Base-by-base conservation (phyloP, 1,284 basidiomycete species). In the Sporisorium exsertum region DNA sequence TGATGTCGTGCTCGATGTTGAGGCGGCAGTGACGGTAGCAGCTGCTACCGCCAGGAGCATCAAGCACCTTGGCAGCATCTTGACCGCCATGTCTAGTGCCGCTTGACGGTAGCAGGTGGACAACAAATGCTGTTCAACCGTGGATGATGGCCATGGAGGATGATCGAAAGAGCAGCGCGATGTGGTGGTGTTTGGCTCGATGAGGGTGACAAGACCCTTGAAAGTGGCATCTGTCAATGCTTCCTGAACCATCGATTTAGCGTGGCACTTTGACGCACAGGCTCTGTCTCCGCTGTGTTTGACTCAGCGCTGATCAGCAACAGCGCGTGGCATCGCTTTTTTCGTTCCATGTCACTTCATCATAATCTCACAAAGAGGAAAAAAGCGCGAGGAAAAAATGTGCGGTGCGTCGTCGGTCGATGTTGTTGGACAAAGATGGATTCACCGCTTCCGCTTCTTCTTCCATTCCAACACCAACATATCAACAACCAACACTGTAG, bases 21-120 rank as follows among this genome's bases (percentile, higher is more conserved):
- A 40, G 2, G 63, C 59, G 32, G 63, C 64, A n/a, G 42, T n/a
- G 13, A 51, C 58, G 43, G 58, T 29, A 37, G 62, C 49, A 20
- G 52, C 58, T 35, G 58, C 53, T 2, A 42, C 15, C 32, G 40
- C 32, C 20, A 55, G 20, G 22, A 72, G 52, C 59, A 35, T 22
- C 24, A 43, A 35, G 35, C 47, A 35, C 42, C 45, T 58, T 18
- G 40, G 16, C 22, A 72, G 27, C 59, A 52, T 59, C 27, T 45
- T 57, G 64, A 42, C 9, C 24, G 50, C 42, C 69, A 66, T 66
- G 22, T 52, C 57, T 46, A 8, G 20, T 24, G 20, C 12, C 13
- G 54, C 54, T 20, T 42, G 54, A 46, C 16, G 37, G 50, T 24
- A 20, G 49, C 27, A 27, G 26, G 49, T 20, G 29, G 49, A 42